A percentile compares a stretch with the other conserved stretches of the same genome.
Evolutionary conservation across 2,329 filamentous ascomycete genomes (phyloP).

Genomic region (Alternaria ventricosa): DNA sequence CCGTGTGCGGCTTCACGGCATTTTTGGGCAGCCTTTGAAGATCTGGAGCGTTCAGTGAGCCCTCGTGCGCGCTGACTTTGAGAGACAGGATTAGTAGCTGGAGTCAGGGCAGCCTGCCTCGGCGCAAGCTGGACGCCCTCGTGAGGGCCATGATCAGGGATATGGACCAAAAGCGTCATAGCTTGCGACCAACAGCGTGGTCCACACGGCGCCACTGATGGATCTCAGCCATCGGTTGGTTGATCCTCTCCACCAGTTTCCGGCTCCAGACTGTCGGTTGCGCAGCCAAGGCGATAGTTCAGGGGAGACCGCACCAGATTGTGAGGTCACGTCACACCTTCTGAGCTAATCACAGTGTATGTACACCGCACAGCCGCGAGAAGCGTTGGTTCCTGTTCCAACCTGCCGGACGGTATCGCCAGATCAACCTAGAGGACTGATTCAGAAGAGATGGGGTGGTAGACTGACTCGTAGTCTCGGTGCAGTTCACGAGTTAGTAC

Average conservation of each 20-base stretch:
- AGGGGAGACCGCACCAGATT: conserved; percentile 8
- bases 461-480: conserved; percentile 14
- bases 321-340: conserved; percentile 25
- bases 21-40: neutral
- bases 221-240: conserved; percentile 37
- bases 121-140: conserved; percentile 4
- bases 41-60: neutral
- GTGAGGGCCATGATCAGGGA: conserved; percentile 16
- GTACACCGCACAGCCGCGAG: conserved; percentile 15
- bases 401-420: conserved; percentile 13
- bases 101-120: neutral
- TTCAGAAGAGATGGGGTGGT: conserved; percentile 11
- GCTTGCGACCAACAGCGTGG: conserved; percentile 38
- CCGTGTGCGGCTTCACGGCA: neutral
- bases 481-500: neutral
- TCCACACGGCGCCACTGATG: conserved; percentile 30
- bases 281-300: conserved; percentile 16
- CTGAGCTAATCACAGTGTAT: conserved; percentile 18
- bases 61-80: conserved; percentile 1
- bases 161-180: conserved; percentile 27
- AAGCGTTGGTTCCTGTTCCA: conserved; percentile 24
- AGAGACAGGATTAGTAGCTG: neutral
- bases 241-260: conserved; percentile 31
- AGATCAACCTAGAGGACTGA: conserved; percentile 18
- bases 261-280: conserved; percentile 42